Percentiles rank a stretch among this genome's conserved stretches.
Conservation (phyloP, 192 early-diverging fungal genomes). For the Allomyces macrogynus region DNA sequence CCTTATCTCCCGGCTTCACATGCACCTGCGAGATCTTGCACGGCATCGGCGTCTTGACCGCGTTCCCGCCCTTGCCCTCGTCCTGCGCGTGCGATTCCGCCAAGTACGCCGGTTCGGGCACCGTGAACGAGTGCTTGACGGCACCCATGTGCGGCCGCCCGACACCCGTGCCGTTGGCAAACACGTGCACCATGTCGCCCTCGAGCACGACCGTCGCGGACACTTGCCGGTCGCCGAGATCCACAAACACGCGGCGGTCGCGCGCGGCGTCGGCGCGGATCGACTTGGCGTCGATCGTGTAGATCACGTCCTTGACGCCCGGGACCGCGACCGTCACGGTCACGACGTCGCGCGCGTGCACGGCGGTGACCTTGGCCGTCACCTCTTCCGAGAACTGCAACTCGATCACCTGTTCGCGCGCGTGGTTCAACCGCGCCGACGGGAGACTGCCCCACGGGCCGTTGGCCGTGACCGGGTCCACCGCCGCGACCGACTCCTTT, state of each 20-base stretch:
- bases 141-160: not conserved
- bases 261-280: slow-evolving; percentile 16
- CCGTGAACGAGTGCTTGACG: slow-evolving; percentile 11
- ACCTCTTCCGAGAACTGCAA: slow-evolving; percentile 1
- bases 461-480: slow-evolving; percentile 5
- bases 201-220: slow-evolving; percentile 41
- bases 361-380: not conserved
- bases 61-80: slow-evolving; percentile 24
- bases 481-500: slow-evolving; percentile 1
- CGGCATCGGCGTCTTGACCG: slow-evolving; percentile 83
- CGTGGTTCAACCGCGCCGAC: slow-evolving; percentile 26
- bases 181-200: slow-evolving; percentile 37
- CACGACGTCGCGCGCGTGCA: not conserved
- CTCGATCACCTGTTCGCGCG: not conserved
- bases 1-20: slow-evolving; percentile 50
- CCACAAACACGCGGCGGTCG: slow-evolving; percentile 28
- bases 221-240: slow-evolving; percentile 38
- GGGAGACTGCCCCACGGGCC: slow-evolving; percentile 24
- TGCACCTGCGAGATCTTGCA: slow-evolving; percentile 82
- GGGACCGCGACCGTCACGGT: not conserved
- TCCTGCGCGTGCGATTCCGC: slow-evolving; percentile 1
- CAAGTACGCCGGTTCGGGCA: slow-evolving; percentile 36
- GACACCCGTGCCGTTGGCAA: slow-evolving; percentile 22
- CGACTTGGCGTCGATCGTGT: slow-evolving; percentile 7
- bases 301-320: slow-evolving; percentile 3